Conservation (phyloP, 2,329 filamentous ascomycete genomes). For the Harringtonia aguacate region DNA sequence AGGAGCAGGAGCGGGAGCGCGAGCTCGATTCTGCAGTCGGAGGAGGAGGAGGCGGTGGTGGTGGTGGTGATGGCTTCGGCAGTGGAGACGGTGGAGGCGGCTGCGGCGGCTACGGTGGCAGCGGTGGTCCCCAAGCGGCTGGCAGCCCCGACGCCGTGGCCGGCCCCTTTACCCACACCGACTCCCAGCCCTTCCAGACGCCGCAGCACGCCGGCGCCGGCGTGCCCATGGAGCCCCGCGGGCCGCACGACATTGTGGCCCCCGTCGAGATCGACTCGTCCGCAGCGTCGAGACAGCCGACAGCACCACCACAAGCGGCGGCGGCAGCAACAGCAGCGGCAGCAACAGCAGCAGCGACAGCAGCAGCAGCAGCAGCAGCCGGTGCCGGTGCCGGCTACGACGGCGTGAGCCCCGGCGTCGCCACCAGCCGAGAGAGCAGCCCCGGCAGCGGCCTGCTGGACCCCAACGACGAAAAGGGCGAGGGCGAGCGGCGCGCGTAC, state of each 20-base stretch:
- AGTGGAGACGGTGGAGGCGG: no score
- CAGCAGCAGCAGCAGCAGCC: background rate
- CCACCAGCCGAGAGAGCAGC: no score
- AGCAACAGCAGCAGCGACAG: background rate
- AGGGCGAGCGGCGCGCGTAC: slow-evolving; percentile 2
- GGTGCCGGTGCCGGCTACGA: background rate
- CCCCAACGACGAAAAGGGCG: background rate
- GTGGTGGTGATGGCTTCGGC: no score
- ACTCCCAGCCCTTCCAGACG: no score
- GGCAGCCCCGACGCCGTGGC: background rate
- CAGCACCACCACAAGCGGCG: background rate
- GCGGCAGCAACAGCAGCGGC: background rate
- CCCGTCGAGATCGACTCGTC: slow-evolving; percentile 44
- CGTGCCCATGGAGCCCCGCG: slow-evolving; percentile 32
- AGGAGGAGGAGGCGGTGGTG: no score
- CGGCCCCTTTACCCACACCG: background rate
- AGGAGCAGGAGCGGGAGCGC: background rate
- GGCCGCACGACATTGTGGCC: slow-evolving; percentile 36
- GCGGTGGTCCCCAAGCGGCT: no score
- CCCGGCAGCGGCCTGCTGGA: background rate
- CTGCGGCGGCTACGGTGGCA: no score
- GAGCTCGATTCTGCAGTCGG: no score
- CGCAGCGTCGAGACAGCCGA: background rate
- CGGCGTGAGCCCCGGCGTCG: no score
- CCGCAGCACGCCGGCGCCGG: slow-evolving; percentile 18